phyloP scores from a whole-genome alignment of 176 grass and related monocot genomes.

The Carex scoparia region DNA sequence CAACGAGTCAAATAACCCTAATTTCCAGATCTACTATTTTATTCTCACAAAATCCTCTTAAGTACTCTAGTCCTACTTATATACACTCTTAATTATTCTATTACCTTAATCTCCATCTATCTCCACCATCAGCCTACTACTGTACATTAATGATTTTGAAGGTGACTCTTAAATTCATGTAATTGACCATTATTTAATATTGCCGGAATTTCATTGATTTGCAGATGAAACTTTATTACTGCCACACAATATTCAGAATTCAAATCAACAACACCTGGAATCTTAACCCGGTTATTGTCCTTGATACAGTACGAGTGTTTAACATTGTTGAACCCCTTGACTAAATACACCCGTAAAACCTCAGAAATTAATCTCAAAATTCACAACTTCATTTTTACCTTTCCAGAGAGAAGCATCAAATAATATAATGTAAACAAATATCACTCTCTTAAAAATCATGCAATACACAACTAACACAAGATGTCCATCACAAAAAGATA shows the following conservation, averaged over 20 bases:
- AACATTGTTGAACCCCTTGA: neutral
- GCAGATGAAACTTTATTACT: too few relatives aligned
- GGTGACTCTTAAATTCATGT: neutral
- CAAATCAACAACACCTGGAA: neutral
- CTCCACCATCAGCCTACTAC: too few relatives aligned
- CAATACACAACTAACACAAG: neutral
- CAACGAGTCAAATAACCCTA: too few relatives aligned
- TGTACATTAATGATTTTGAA: neutral
- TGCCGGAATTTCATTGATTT: too few relatives aligned
- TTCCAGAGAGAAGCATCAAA: neutral
- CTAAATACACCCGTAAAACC: neutral
- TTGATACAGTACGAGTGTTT: neutral
- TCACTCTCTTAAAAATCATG: neutral
- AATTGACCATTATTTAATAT: too few relatives aligned
- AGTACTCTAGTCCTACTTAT: too few relatives aligned
- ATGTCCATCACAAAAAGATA: neutral
- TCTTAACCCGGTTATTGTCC: neutral
- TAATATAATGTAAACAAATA: neutral
- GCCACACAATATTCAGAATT: too few relatives aligned
- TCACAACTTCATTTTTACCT: neutral
- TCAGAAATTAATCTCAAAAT: neutral
- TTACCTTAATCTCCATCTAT: too few relatives aligned
- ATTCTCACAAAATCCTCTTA: too few relatives aligned
- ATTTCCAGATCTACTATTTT: too few relatives aligned
- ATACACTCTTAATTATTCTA: too few relatives aligned